Evolutionary conservation across 2,329 filamentous ascomycete species (phyloP).

Genomic region (Venturia effusa): DNA sequence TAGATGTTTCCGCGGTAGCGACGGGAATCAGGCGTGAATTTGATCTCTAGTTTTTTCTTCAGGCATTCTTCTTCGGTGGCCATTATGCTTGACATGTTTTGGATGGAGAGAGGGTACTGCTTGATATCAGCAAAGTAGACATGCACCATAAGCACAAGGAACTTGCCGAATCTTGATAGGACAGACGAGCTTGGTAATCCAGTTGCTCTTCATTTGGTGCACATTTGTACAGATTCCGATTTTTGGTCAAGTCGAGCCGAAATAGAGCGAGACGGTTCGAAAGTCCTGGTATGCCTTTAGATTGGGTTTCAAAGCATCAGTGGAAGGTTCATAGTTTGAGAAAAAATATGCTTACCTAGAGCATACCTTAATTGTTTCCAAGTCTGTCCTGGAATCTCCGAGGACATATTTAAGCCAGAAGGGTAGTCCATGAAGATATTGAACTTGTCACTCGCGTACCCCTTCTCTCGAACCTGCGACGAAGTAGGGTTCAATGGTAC

Average conservation of each 20-base stretch:
- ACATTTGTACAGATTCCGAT: slow-evolving; percentile 49
- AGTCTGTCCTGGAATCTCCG: slow-evolving; percentile 39
- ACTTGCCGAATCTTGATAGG: slow-evolving; percentile 59
- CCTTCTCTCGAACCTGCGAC: slow-evolving; percentile 45
- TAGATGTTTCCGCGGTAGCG: slow-evolving; percentile 66
- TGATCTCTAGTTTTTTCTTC: slow-evolving; percentile 36
- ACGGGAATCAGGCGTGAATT: slow-evolving; percentile 46
- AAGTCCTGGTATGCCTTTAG: slow-evolving; percentile 50
- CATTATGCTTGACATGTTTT: slow-evolving; percentile 54
- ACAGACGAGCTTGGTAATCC: slow-evolving; percentile 54
- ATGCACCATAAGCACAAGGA: too few species aligned
- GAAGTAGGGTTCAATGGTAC: slow-evolving; percentile 54
- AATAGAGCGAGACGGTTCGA: slow-evolving; percentile 58
- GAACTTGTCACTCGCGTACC: slow-evolving; percentile 51
- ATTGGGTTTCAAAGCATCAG: slow-evolving; percentile 39
- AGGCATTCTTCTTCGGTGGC: slow-evolving; percentile 38
- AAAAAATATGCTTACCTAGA: not conserved
- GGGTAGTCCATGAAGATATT: slow-evolving; percentile 54
- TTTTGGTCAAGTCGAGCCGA: slow-evolving; percentile 47
- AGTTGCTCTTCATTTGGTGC: slow-evolving; percentile 48
- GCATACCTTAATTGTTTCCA: slow-evolving; percentile 24
- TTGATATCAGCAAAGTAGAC: not conserved
- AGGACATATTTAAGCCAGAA: slow-evolving; percentile 33
- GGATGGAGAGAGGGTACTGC: slow-evolving; percentile 58
- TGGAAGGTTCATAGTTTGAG: not conserved